Conservation (phyloP, 257 asterid species). For the Capsicum pubescens region DNA sequence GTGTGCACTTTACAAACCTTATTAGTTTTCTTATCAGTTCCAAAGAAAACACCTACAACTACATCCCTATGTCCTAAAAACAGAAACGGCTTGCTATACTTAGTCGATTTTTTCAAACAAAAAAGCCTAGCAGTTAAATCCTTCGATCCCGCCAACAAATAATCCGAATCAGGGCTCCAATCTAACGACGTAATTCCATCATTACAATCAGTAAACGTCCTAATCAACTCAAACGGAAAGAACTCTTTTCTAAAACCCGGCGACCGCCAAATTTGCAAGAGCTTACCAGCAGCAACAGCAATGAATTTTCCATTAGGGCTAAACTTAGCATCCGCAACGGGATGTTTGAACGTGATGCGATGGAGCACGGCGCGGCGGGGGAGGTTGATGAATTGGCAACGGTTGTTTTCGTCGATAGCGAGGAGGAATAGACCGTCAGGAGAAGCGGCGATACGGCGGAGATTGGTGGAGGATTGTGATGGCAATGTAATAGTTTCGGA, state of each 20-base stretch:
- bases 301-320: conserved; percentile 80
- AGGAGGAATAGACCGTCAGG: conserved; percentile 82
- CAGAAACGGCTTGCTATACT: conserved; percentile 63
- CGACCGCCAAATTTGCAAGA: conserved; percentile 90
- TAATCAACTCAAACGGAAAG: conserved; percentile 84
- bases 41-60: conserved; percentile 81
- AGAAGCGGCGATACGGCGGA: conserved; percentile 82
- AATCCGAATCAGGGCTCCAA: conserved; percentile 86
- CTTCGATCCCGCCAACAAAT: conserved; percentile 74
- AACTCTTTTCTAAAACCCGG: conserved; percentile 91
- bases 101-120: conserved; percentile 50
- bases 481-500: conserved; percentile 81
- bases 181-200: conserved; percentile 69
- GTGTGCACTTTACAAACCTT: conserved; percentile 61
- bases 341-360: conserved; percentile 75
- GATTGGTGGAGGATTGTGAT: conserved; percentile 81
- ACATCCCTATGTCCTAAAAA: conserved; percentile 86
- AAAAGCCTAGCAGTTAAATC: conserved; percentile 84
- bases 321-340: conserved; percentile 71
- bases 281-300: conserved; percentile 88
- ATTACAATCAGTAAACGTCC: conserved; percentile 78
- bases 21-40: conserved; percentile 65
- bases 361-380: conserved; percentile 84
- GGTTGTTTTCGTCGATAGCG: conserved; percentile 88
- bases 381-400: conserved; percentile 79